Conservation (phyloP, 148 eudicot species). For the Rhododendron molle region DNA sequence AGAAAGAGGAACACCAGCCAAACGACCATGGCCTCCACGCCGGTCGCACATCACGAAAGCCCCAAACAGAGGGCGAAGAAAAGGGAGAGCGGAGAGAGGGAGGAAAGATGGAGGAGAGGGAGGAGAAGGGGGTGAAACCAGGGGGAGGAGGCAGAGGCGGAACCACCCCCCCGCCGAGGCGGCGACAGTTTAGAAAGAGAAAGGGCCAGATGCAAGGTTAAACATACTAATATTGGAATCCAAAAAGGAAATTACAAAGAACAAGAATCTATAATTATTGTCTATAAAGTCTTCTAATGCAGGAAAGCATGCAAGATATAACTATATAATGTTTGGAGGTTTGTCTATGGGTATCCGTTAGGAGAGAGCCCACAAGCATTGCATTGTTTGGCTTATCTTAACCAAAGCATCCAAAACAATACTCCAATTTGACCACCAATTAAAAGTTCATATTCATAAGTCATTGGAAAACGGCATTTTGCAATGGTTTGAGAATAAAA, state of each 20-base stretch:
- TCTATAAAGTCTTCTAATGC: not conserved
- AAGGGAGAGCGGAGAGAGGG: no score
- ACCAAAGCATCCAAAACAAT: not conserved
- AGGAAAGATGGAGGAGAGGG: no score
- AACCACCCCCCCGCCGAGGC: no score
- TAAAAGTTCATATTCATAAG: not conserved
- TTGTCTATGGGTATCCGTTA: not conserved
- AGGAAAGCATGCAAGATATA: not conserved
- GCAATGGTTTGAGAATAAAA: not conserved
- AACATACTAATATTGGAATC: not conserved
- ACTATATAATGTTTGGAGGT: not conserved
- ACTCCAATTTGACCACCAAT: not conserved
- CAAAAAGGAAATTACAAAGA: not conserved
- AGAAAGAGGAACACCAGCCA: no score
- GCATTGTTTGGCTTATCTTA: not conserved
- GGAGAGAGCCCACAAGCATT: not conserved
- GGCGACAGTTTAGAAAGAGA: no score
- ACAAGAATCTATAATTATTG: not conserved
- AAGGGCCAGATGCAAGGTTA: slow-evolving; percentile 5
- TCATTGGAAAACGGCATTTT: not conserved
- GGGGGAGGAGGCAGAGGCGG: no score
- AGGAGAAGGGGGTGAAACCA: no score
- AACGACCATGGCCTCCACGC: no score
- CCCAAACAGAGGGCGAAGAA: no score
- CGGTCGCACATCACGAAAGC: no score